Conservation (phyloP, 179 eudicot species). For the Vitellaria paradoxa region DNA sequence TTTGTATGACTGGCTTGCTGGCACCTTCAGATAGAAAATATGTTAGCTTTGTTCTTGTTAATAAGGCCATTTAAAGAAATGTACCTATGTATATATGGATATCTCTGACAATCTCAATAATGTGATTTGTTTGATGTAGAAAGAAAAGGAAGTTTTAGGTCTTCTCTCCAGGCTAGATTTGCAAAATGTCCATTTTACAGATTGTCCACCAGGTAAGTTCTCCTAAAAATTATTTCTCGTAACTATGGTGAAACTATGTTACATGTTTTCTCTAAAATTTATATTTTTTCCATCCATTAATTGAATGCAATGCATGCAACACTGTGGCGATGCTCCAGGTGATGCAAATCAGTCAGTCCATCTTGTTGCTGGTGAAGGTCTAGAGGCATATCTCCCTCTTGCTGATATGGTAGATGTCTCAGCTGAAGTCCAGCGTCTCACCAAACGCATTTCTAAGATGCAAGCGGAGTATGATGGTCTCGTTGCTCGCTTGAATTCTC, state of each 20-base stretch:
- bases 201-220: conserved; percentile 65
- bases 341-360: conserved; percentile 89
- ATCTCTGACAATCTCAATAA: neutral
- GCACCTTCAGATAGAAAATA: neutral
- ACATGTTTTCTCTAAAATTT: neutral
- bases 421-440: conserved; percentile 80
- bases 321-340: conserved; percentile 36
- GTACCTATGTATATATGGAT: neutral
- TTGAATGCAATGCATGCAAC: neutral
- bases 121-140: conserved; percentile 41
- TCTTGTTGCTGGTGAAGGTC: conserved; percentile 88
- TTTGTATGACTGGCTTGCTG: conserved; percentile 3
- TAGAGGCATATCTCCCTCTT: conserved; percentile 98
- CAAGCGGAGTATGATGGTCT: conserved; percentile 78
- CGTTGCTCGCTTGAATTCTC: conserved; percentile 70
- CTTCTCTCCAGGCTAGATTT: conserved; percentile 87
- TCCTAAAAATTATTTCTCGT: neutral
- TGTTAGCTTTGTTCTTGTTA: conserved; percentile 5
- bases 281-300: neutral
- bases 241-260: conserved; percentile 1
- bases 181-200: conserved; percentile 58
- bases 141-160: conserved; percentile 85
- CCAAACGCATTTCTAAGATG: conserved; percentile 83
- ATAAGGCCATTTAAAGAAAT: neutral
- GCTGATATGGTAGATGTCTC: conserved; percentile 95